Evolutionary conservation across 345 rosid species (phyloP).

Genomic region (Dimocarpus longan): DNA sequence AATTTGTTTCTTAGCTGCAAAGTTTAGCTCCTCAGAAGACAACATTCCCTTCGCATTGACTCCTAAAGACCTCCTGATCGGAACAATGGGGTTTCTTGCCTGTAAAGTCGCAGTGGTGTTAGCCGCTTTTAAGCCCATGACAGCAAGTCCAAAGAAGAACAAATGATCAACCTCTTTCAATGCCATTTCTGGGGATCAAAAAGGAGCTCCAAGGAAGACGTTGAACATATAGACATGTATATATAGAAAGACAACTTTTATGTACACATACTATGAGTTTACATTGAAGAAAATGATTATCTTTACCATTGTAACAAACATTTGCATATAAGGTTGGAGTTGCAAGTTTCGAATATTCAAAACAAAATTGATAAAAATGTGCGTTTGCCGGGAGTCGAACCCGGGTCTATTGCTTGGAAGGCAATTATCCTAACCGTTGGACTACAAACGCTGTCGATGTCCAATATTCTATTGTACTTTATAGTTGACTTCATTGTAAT

Average conservation of each 20-base stretch:
- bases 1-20: constrained; percentile 40
- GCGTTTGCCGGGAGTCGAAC: constrained; percentile 84
- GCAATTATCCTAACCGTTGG: constrained; percentile 90
- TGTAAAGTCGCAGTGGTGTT: constrained; percentile 84
- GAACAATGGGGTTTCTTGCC: constrained; percentile 78
- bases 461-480: too few species aligned
- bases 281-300: background rate
- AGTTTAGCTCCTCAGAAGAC: constrained; percentile 41
- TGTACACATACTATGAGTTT: background rate
- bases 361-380: background rate
- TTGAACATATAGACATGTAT: background rate
- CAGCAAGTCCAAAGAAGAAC: constrained; percentile 30
- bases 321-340: too few species aligned
- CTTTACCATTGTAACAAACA: background rate
- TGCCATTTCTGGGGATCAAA: background rate
- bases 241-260: background rate
- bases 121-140: constrained; percentile 74
- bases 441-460: constrained; percentile 8
- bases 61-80: constrained; percentile 68
- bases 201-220: background rate
- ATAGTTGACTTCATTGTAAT: too few species aligned
- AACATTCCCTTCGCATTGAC: constrained; percentile 31
- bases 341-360: too few species aligned
- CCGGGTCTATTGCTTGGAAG: constrained; percentile 78
- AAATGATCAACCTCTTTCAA: constrained; percentile 21